These are phyloP conservation scores for Trichoderma harzianum DNA, from an alignment of 2,329 filamentous ascomycete species.

Conservation along the genomic window DNA sequence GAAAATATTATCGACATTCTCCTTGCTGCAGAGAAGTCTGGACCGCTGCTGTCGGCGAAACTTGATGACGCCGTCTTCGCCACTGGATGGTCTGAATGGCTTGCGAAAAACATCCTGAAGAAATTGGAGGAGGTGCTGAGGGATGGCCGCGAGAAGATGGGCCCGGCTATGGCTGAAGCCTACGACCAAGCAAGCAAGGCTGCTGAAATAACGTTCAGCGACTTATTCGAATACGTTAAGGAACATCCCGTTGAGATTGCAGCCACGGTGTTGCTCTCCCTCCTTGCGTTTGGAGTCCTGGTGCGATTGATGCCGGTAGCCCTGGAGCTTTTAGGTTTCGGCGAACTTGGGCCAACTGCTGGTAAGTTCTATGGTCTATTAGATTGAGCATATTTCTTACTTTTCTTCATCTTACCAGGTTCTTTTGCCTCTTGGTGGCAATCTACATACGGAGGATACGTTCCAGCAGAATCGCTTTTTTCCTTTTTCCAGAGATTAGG, in stretches of 20 bases:
- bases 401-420: background rate
- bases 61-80: background rate
- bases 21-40: background rate
- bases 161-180: background rate
- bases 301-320: background rate
- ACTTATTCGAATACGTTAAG: background rate
- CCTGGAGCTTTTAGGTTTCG: background rate
- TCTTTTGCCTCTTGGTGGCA: background rate
- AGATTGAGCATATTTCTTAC: background rate
- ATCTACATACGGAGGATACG: background rate
- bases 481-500: background rate
- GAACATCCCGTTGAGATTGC: constrained; percentile 1
- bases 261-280: background rate
- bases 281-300: constrained; percentile 2
- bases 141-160: constrained; percentile 1
- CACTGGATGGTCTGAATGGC: constrained; percentile 8
- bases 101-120: constrained; percentile 6
- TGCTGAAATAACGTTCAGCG: background rate
- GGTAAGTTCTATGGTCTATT: background rate
- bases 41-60: background rate
- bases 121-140: background rate
- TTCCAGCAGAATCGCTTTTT: background rate
- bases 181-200: background rate
- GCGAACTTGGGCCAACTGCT: background rate
- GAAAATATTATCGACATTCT: background rate